These are phyloP conservation scores for Nissolia schottii DNA, from an alignment of 306 rosid genomes.

Conservation along the genomic window DNA sequence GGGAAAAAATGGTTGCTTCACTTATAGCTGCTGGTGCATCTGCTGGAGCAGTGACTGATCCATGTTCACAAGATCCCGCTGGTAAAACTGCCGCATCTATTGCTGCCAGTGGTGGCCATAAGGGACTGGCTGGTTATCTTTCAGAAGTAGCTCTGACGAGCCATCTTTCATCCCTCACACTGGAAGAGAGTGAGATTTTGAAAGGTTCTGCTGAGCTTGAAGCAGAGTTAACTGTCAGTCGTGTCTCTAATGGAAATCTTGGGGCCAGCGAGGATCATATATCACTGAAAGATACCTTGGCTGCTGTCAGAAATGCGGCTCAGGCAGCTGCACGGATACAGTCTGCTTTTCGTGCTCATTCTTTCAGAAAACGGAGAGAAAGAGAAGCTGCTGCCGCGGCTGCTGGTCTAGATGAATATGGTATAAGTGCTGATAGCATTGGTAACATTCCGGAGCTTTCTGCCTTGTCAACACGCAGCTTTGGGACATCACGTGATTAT, in stretches of 20 bases:
- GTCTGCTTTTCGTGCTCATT: slow-evolving; percentile 86
- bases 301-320: slow-evolving; percentile 84
- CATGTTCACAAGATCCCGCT: slow-evolving; percentile 56
- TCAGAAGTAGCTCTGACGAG: slow-evolving; percentile 78
- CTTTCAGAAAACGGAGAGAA: slow-evolving; percentile 55
- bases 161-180: slow-evolving; percentile 84
- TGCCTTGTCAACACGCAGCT: slow-evolving; percentile 38
- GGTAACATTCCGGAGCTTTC: slow-evolving; percentile 37
- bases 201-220: slow-evolving; percentile 61
- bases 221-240: slow-evolving; percentile 57
- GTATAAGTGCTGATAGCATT: slow-evolving; percentile 32
- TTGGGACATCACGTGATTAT: slow-evolving; percentile 41
- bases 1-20: slow-evolving; percentile 90
- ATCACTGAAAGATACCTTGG: slow-evolving; percentile 55
- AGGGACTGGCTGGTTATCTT: slow-evolving; percentile 97
- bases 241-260: slow-evolving; percentile 49
- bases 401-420: slow-evolving; percentile 42
- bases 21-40: slow-evolving; percentile 88
- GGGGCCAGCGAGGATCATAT: slow-evolving; percentile 48
- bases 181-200: slow-evolving; percentile 63
- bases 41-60: slow-evolving; percentile 98
- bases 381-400: slow-evolving; percentile 35
- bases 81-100: slow-evolving; percentile 87
- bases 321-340: slow-evolving; percentile 95
- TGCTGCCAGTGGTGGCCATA: slow-evolving; percentile 68